Base-by-base conservation (phyloP, 352 stramenopile species). In the Phytophthora vignae region DNA sequence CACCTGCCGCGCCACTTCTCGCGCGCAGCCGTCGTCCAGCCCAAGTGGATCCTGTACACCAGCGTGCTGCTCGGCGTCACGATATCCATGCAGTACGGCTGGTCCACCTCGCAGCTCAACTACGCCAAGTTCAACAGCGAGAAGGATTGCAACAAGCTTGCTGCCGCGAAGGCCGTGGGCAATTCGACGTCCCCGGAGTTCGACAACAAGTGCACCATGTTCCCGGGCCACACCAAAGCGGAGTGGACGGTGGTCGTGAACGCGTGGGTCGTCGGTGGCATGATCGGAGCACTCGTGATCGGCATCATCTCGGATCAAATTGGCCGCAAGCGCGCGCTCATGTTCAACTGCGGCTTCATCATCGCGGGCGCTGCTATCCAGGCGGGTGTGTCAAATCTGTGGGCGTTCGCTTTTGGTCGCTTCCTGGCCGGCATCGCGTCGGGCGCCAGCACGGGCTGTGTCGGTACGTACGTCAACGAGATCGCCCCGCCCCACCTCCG, bases 361-460 rank as follows among this genome's bases (percentile, higher is more conserved):
- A 77, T 84, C 9, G 48, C 64, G 9, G 81, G 74, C 10, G 77
- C 72, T 17, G 44, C 62, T 2, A 63, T 89, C 5, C 77, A 88
- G 40, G 73, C 72, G 19, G 65, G 64, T 0, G 73, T 82, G 22
- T 75, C 67, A 1, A 67, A 76, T 56, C 46, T 87, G 27, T 84
- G 74, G 59, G 68, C 77, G 31, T 87, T 86, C 49, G 67, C 76
- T 0, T 60, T 83, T 21, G 83, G 83, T 9, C 80, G 83, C 10
- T 66, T 84, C 57, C 64, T 92, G 38, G 73, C 82, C n/a, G 84
- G 84, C 17, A 69, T 92, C 10, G 81, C 81, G 1, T 86, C 79
- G 11, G 81, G 84, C 15, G 70, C 70, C 25, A 72, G 67, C 14
- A 81, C 76, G 21, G 76, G 72, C 0, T 72, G 72, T 17, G 58